phyloP scores from a whole-genome alignment of 345 rosid species.

The Populus tremula region DNA sequence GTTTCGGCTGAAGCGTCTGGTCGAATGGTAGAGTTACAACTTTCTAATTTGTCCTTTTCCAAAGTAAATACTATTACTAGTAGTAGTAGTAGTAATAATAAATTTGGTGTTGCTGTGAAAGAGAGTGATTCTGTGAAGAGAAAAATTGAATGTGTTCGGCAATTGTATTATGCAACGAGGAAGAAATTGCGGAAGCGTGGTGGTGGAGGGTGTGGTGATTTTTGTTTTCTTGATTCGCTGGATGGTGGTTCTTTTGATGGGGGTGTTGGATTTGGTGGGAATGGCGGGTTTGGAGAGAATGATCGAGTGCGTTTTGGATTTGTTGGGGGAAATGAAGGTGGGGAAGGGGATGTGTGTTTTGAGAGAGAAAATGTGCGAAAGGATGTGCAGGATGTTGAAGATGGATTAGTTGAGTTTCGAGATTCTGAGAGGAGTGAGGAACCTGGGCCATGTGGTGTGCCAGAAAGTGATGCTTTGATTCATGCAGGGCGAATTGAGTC shows the following conservation, averaged over 20 bases:
- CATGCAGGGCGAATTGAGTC: constrained; percentile 26
- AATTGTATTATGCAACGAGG: constrained; percentile 8
- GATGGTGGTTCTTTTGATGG: background rate
- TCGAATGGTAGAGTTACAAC: constrained; percentile 62
- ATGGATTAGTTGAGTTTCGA: background rate
- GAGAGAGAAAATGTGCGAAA: background rate
- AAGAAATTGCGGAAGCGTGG: constrained; percentile 10
- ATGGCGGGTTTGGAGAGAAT: background rate
- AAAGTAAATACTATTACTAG: background rate
- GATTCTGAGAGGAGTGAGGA: background rate
- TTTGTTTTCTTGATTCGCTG: background rate
- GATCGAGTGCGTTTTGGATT: background rate
- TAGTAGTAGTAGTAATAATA: constrained; percentile 20
- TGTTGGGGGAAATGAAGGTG: constrained; percentile 1
- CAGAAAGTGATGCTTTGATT: constrained; percentile 12
- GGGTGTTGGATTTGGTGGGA: no score
- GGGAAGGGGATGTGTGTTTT: background rate
- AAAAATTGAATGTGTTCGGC: constrained; percentile 48
- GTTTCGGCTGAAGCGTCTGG: constrained; percentile 75
- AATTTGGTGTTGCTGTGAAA: constrained; percentile 40
- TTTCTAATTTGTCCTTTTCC: constrained; percentile 1
- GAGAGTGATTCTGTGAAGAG: constrained; percentile 60
- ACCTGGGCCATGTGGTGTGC: background rate
- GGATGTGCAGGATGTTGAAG: background rate
- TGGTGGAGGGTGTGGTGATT: no score